Conservation (phyloP, 2,329 filamentous ascomycete species). For the Aspergillus aculeatinus region DNA sequence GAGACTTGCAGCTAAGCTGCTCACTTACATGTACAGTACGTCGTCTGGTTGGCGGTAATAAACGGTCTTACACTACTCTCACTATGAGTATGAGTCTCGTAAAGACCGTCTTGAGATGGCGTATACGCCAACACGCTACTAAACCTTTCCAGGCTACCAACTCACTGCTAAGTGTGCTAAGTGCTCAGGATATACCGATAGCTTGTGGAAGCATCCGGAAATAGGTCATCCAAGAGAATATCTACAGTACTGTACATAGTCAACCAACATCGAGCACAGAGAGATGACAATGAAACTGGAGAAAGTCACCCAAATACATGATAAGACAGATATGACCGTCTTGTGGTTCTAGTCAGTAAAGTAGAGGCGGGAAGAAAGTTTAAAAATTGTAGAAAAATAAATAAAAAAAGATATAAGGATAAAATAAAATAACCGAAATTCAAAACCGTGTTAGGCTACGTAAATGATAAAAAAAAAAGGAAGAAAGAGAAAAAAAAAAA, state of each 20-base stretch:
- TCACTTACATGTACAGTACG: no score
- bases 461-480: background rate
- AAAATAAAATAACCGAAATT: background rate
- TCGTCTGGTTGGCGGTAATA: no score
- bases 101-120: background rate
- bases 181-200: background rate
- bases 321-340: background rate
- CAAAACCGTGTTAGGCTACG: background rate
- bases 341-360: background rate
- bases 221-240: background rate
- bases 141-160: background rate
- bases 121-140: background rate
- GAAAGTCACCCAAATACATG: background rate
- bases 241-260: background rate
- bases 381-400: background rate
- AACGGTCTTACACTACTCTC: no score
- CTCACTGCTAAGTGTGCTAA: background rate
- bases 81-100: background rate
- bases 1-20: no score
- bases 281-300: background rate
- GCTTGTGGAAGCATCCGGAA: background rate
- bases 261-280: background rate
- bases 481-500: background rate
- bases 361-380: background rate
- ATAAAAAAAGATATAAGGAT: background rate